Evolutionary conservation across 345 rosid genomes (phyloP).

Genomic region (Pelargonium nanum): DNA sequence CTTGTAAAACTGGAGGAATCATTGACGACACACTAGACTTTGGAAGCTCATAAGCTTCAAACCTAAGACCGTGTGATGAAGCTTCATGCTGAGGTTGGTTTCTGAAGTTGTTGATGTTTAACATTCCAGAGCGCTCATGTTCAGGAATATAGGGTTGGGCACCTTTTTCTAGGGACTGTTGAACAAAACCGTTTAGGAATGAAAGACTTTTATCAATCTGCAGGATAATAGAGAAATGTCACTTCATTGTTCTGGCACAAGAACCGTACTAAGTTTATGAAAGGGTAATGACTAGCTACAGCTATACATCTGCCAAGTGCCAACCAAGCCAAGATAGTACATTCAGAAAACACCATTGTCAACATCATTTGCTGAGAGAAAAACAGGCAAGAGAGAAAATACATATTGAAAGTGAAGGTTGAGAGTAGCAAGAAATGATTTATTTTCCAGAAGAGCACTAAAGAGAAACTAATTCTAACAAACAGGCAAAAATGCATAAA

Average conservation of each 20-base stretch:
- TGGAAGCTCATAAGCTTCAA: conserved; percentile 94
- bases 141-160: conserved; percentile 78
- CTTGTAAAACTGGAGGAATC: conserved; percentile 20
- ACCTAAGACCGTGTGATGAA: conserved; percentile 67
- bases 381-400: too few relatives aligned
- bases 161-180: conserved; percentile 65
- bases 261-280: neutral
- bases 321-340: neutral
- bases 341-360: neutral
- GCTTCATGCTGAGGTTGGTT: conserved; percentile 54
- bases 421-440: too few relatives aligned
- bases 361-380: too few relatives aligned
- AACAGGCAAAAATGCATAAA: neutral
- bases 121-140: conserved; percentile 51
- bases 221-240: conserved; percentile 12
- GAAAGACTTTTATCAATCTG: conserved; percentile 80
- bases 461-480: neutral
- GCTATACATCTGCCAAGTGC: neutral
- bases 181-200: conserved; percentile 62
- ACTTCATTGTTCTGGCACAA: neutral
- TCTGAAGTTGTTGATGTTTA: conserved; percentile 37
- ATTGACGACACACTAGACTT: conserved; percentile 40
- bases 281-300: neutral
- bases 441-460: too few relatives aligned
- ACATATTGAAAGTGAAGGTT: too few relatives aligned